Evolutionary conservation across 2,329 filamentous ascomycete species (phyloP).

Genomic region (Fusarium temperatum): DNA sequence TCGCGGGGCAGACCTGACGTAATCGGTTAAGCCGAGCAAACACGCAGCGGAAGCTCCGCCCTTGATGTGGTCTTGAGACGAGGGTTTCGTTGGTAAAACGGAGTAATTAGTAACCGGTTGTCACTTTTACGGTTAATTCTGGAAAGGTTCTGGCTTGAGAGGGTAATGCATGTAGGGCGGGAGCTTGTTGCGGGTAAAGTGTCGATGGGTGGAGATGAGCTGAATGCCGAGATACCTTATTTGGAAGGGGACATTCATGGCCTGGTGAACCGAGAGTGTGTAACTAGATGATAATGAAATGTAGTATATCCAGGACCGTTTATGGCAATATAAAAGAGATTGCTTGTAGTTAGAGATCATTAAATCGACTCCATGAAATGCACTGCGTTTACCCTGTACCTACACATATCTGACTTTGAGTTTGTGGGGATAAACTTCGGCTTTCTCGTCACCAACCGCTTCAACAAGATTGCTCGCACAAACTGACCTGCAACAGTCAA

Average conservation of each 20-base stretch:
- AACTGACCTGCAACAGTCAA: background rate
- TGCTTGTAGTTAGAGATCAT: no score
- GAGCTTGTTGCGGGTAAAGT: background rate
- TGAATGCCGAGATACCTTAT: background rate
- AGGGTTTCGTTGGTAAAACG: background rate
- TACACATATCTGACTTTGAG: background rate
- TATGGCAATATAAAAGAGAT: no score
- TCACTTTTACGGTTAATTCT: conserved; percentile 4
- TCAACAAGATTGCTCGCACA: background rate
- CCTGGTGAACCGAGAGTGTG: background rate
- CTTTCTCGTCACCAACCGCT: background rate
- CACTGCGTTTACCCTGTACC: background rate
- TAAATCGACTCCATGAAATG: background rate
- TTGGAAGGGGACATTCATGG: background rate
- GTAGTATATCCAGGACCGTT: no score
- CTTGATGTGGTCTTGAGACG: background rate
- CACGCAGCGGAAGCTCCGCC: conserved; percentile 13
- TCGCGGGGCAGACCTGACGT: conserved; percentile 34
- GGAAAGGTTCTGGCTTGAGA: background rate
- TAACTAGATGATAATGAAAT: no score
- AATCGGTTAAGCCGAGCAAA: conserved; percentile 3
- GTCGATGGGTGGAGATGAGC: background rate
- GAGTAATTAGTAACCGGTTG: background rate
- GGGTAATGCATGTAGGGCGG: no score
- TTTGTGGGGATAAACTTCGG: background rate